These are phyloP conservation scores for Saksenaea vasiformis DNA, from an alignment of 371 early-diverging fungal genomes.

Conservation along the genomic window DNA sequence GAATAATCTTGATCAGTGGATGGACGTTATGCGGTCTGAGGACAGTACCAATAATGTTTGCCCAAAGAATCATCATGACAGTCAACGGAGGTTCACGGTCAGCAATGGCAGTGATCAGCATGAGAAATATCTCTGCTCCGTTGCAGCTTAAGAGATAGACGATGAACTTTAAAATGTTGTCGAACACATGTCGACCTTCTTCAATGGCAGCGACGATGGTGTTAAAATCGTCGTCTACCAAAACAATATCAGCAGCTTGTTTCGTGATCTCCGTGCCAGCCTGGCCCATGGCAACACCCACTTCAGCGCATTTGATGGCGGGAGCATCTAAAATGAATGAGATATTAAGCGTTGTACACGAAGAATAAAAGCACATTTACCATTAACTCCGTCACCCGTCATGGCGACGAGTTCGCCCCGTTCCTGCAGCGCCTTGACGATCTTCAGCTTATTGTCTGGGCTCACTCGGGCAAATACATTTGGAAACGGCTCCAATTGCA, in stretches of 20 bases:
- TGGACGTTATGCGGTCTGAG: constrained; percentile 12
- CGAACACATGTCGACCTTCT: constrained; percentile 84
- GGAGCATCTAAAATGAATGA: constrained; percentile 70
- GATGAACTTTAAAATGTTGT: constrained; percentile 90
- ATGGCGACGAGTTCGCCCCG: constrained; percentile 73
- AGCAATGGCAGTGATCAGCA: constrained; percentile 51
- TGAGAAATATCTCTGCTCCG: constrained; percentile 66
- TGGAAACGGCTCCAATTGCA: constrained; percentile 81
- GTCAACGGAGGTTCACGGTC: constrained; percentile 53
- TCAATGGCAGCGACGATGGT: constrained; percentile 78
- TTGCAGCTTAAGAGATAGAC: constrained; percentile 87
- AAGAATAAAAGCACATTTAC: background rate
- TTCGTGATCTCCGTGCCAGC: constrained; percentile 89
- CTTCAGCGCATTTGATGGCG: constrained; percentile 89
- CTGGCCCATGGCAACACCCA: constrained; percentile 92
- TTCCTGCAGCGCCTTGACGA: constrained; percentile 90
- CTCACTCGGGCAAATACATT: constrained; percentile 93
- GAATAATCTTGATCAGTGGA: background rate
- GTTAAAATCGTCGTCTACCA: constrained; percentile 82
- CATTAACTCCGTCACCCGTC: constrained; percentile 91
- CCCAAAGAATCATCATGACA: constrained; percentile 56
- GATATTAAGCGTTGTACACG: background rate
- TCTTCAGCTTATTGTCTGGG: constrained; percentile 96
- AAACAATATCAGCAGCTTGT: constrained; percentile 86
- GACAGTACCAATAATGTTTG: constrained; percentile 48